Conservation (phyloP, 1,139 yeast genomes). For the Hansenula sp. region DNA sequence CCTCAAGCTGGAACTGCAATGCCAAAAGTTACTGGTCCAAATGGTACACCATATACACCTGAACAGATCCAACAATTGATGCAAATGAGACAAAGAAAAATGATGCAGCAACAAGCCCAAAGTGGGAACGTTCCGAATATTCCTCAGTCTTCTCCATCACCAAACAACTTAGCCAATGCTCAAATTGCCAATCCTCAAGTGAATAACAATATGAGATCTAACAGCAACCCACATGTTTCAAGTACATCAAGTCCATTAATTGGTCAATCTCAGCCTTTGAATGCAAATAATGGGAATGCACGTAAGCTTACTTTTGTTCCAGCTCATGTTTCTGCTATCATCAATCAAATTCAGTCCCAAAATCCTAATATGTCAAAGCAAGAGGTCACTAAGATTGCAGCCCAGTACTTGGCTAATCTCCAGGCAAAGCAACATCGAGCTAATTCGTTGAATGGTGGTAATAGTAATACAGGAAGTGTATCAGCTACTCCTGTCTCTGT, state of each 20-base stretch:
- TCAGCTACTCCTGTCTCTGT: background rate
- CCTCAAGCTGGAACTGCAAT: constrained; percentile 1
- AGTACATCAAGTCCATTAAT: constrained; percentile 8
- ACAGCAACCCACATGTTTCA: constrained; percentile 16
- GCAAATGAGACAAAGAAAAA: constrained; percentile 23
- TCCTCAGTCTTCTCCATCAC: constrained; percentile 16
- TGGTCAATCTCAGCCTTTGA: constrained; percentile 1
- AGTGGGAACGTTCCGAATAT: constrained; percentile 6
- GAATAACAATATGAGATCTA: constrained; percentile 17
- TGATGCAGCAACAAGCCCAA: constrained; percentile 29
- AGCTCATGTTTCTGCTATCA: constrained; percentile 65
- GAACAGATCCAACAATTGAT: constrained; percentile 25
- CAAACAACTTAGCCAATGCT: constrained; percentile 13
- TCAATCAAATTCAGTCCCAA: constrained; percentile 63
- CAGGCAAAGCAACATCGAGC: constrained; percentile 40
- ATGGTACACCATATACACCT: constrained; percentile 19
- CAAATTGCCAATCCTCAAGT: constrained; percentile 12
- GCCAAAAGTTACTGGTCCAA: constrained; percentile 9
- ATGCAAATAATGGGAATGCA: constrained; percentile 16
- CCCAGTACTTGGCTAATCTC: constrained; percentile 58
- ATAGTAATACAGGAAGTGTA: background rate
- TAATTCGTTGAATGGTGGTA: background rate
- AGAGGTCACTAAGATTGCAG: constrained; percentile 70
- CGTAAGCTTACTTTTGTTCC: constrained; percentile 35
- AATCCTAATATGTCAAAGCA: constrained; percentile 66